phyloP scores from a whole-genome alignment of 495 filamentous ascomycete species.

The Xylaria acuta region DNA sequence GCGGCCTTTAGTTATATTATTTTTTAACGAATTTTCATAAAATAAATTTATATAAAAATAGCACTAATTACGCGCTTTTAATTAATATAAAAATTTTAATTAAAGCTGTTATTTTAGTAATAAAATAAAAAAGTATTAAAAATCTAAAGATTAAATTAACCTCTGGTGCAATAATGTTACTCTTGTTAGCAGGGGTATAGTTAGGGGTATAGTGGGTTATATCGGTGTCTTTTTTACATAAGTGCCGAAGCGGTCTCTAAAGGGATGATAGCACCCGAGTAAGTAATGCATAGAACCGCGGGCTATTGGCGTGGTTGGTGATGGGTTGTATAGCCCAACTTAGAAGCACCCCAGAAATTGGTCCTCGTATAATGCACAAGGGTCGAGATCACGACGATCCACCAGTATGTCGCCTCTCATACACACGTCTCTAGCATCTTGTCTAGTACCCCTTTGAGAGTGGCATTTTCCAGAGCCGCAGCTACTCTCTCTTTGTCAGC shows the following conservation, averaged over 20 bases:
- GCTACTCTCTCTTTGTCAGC: conserved; percentile 96
- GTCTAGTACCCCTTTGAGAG: conserved; percentile 81
- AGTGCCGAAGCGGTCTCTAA: no score
- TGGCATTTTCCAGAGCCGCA: conserved; percentile 92
- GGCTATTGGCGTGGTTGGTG: not conserved
- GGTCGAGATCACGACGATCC: not conserved
- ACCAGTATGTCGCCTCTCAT: not conserved
- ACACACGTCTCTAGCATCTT: conserved; percentile 91
- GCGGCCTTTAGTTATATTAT: not conserved
- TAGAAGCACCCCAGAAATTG: not conserved
- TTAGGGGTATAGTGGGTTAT: no score
- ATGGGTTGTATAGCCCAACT: not conserved
- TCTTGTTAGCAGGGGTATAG: not conserved
- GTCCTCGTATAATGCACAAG: conserved; percentile 6
- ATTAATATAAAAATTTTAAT: not conserved
- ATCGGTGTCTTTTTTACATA: no score
- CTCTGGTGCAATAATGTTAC: not conserved
- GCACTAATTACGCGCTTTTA: no score
- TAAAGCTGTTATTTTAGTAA: not conserved
- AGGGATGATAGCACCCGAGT: not conserved
- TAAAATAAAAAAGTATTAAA: not conserved
- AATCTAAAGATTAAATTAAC: not conserved
- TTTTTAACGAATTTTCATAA: not conserved
- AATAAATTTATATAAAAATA: not conserved
- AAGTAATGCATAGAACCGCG: not conserved